Conservation (phyloP, 2,329 filamentous ascomycete genomes). For the Boeremia lycopersici region DNA sequence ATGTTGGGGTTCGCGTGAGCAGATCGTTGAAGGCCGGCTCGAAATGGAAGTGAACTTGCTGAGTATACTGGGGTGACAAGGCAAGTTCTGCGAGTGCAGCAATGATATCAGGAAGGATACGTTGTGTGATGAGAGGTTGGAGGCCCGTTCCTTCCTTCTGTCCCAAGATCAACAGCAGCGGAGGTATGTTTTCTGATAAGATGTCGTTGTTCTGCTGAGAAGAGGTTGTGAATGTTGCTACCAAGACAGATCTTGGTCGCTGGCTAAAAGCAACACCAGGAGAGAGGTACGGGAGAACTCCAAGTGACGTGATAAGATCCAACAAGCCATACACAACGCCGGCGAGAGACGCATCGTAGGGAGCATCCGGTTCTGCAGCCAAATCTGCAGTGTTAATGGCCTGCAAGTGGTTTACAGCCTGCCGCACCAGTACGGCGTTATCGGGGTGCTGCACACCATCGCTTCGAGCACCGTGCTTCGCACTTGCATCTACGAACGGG, state of each 20-base stretch:
- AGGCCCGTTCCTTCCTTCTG: constrained; percentile 37
- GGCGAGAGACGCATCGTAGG: constrained; percentile 47
- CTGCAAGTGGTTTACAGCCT: constrained; percentile 39
- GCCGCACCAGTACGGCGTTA: constrained; percentile 28
- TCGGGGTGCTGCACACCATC: constrained; percentile 12
- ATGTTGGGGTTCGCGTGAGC: constrained; percentile 51
- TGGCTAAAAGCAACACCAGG: constrained; percentile 40
- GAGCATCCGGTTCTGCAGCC: constrained; percentile 37
- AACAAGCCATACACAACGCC: constrained; percentile 47
- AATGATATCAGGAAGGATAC: constrained; percentile 43
- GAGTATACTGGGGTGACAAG: constrained; percentile 33
- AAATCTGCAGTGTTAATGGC: constrained; percentile 44
- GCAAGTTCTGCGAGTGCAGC: constrained; percentile 44
- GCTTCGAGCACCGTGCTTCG: constrained; percentile 10
- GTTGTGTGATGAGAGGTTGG: constrained; percentile 45
- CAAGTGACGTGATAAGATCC: constrained; percentile 42
- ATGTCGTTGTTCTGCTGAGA: constrained; percentile 14
- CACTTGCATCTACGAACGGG: constrained; percentile 33
- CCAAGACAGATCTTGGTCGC: constrained; percentile 43
- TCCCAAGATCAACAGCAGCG: constrained; percentile 32
- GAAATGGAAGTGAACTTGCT: constrained; percentile 19
- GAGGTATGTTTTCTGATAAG: constrained; percentile 23
- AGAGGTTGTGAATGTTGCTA: constrained; percentile 19
- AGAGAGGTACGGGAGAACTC: constrained; percentile 45
- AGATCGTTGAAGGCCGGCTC: constrained; percentile 24